These are phyloP conservation scores for Collybia sordida DNA, from an alignment of 768 basidiomycete species.

Conservation along the genomic window DNA sequence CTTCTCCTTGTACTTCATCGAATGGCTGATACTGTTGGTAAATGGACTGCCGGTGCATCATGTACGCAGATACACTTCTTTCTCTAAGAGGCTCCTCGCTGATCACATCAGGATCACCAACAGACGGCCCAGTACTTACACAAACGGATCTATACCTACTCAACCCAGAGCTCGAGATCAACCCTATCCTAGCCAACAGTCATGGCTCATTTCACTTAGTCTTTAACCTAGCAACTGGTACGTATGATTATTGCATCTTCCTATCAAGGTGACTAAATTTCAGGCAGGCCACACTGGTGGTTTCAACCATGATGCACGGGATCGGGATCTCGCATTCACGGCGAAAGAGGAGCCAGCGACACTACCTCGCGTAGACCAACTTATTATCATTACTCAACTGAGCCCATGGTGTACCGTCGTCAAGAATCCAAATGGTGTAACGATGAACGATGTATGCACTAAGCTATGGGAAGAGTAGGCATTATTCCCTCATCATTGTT, in stretches of 20 bases:
- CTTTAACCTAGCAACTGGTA: conserved; percentile 72
- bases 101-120: background rate
- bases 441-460: conserved; percentile 71
- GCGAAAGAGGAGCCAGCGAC: conserved; percentile 66
- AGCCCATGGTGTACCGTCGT: conserved; percentile 82
- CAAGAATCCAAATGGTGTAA: conserved; percentile 71
- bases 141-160: conserved; percentile 84
- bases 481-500: background rate
- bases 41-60: conserved; percentile 42
- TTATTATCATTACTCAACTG: conserved; percentile 55
- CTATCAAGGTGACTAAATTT: background rate
- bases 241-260: conserved; percentile 6
- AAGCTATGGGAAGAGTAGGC: conserved; percentile 77
- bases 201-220: conserved; percentile 56
- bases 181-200: conserved; percentile 67
- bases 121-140: conserved; percentile 78
- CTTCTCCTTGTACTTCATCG: background rate
- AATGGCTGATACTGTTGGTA: conserved; percentile 32
- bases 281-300: conserved; percentile 57
- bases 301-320: conserved; percentile 57
- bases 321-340: conserved; percentile 54
- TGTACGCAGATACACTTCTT: conserved; percentile 29
- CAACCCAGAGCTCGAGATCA: conserved; percentile 62
- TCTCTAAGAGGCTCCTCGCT: background rate
- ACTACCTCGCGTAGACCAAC: conserved; percentile 60